phyloP scores from a whole-genome alignment of 2,329 filamentous ascomycete genomes.

The Penicillium sp. region DNA sequence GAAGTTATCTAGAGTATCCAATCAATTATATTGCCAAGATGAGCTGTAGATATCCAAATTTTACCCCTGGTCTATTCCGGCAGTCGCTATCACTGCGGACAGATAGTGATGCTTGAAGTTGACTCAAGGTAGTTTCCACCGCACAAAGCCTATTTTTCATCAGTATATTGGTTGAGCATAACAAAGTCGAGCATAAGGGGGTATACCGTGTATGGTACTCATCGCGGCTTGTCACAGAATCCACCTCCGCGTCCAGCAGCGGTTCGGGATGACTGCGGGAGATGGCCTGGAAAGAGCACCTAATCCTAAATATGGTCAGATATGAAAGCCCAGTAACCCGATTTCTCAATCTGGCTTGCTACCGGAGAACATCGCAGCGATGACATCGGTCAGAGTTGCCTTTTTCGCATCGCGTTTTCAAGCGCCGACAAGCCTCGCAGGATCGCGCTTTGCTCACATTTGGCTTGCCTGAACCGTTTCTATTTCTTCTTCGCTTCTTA shows the following conservation, averaged over 20 bases:
- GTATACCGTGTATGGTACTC: neutral
- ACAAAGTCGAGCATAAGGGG: accelerated
- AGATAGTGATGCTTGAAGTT: neutral
- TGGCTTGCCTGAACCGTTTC: neutral
- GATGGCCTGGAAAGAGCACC: neutral
- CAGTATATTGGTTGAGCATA: neutral
- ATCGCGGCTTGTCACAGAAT: neutral
- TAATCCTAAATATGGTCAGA: neutral
- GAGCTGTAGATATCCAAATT: neutral
- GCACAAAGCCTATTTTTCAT: neutral
- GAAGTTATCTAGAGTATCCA: neutral
- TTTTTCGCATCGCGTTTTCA: constrained; percentile 2
- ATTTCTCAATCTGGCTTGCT: neutral
- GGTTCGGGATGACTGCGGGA: neutral
- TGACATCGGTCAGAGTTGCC: constrained; percentile 11
- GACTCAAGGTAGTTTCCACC: neutral
- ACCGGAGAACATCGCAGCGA: constrained; percentile 15
- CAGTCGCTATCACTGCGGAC: neutral
- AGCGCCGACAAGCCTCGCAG: neutral
- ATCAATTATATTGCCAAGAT: neutral
- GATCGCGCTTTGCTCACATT: neutral
- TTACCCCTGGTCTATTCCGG: neutral
- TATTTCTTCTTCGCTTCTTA: neutral
- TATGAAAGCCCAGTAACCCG: neutral
- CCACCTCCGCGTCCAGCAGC: neutral